Evolutionary conservation across 768 basidiomycete species (phyloP).

Genomic region (Sutorius australiensis): DNA sequence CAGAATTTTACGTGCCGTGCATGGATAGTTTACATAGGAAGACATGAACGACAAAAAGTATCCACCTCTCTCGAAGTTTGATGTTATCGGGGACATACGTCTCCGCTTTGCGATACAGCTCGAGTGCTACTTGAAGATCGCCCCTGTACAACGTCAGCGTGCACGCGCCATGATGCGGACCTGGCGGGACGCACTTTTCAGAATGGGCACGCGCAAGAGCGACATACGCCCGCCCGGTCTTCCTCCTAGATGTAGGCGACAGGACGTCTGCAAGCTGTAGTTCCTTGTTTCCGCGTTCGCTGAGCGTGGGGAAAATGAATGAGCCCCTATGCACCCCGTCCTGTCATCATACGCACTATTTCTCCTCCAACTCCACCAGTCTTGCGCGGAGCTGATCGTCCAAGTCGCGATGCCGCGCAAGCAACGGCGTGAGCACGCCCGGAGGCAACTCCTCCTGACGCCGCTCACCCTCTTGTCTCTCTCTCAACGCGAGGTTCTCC

Average conservation of each 20-base stretch:
- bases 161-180: not conserved
- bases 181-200: slow-evolving; percentile 55
- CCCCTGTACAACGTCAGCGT: slow-evolving; percentile 43
- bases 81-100: slow-evolving; percentile 82
- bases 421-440: slow-evolving; percentile 54
- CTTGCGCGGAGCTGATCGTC: slow-evolving; percentile 64
- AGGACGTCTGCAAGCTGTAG: slow-evolving; percentile 56
- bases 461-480: slow-evolving; percentile 13
- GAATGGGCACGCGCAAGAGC: slow-evolving; percentile 77
- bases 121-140: slow-evolving; percentile 75
- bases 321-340: slow-evolving; percentile 11
- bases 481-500: slow-evolving; percentile 21
- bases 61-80: slow-evolving; percentile 86
- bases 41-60: slow-evolving; percentile 64
- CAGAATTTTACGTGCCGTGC: slow-evolving; percentile 37
- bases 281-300: slow-evolving; percentile 62
- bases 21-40: slow-evolving; percentile 53
- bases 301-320: slow-evolving; percentile 19
- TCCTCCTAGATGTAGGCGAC: slow-evolving; percentile 74
- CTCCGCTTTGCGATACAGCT: slow-evolving; percentile 79
- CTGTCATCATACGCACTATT: slow-evolving; percentile 50
- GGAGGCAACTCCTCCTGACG: slow-evolving; percentile 21
- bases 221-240: slow-evolving; percentile 80
- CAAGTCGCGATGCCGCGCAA: slow-evolving; percentile 63
- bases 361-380: slow-evolving; percentile 66